Conservation (phyloP, 805 yeast genomes). For the Wilhelminamyces savonicus region DNA sequence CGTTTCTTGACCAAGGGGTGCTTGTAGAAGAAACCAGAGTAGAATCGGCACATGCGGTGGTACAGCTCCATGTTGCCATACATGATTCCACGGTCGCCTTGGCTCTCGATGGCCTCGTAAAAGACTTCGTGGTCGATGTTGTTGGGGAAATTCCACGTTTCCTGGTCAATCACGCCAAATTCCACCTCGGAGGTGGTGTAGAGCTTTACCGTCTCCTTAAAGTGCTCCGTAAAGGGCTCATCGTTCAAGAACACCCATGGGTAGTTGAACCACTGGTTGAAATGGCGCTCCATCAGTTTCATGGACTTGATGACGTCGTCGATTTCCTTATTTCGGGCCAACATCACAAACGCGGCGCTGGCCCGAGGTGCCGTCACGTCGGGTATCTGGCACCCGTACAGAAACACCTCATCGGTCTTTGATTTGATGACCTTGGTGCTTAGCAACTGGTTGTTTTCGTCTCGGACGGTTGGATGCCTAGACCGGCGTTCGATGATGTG, state of each 20-base stretch:
- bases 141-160: slow-evolving; percentile 63
- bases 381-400: slow-evolving; percentile 49
- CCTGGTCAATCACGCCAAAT: slow-evolving; percentile 59
- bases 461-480: slow-evolving; percentile 5
- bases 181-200: slow-evolving; percentile 57
- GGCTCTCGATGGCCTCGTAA: slow-evolving; percentile 55
- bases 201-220: slow-evolving; percentile 44
- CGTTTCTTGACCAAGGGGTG: slow-evolving; percentile 66
- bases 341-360: slow-evolving; percentile 79
- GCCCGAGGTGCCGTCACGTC: slow-evolving; percentile 41
- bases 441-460: slow-evolving; percentile 6
- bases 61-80: slow-evolving; percentile 80
- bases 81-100: slow-evolving; percentile 78
- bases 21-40: slow-evolving; percentile 74
- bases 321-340: slow-evolving; percentile 76
- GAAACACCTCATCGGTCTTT: slow-evolving; percentile 38
- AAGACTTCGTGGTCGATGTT: slow-evolving; percentile 36
- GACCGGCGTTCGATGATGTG: slow-evolving; percentile 1
- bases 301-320: slow-evolving; percentile 72
- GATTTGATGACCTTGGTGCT: slow-evolving; percentile 10
- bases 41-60: slow-evolving; percentile 75
- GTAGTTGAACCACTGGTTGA: slow-evolving; percentile 89
- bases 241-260: slow-evolving; percentile 91
- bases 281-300: slow-evolving; percentile 73
- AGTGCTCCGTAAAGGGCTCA: slow-evolving; percentile 62